A percentile compares a stretch with the other conserved stretches of the same genome.
Evolutionary conservation across 805 yeast species (phyloP).

Genomic region (Yamadazyma sp.): DNA sequence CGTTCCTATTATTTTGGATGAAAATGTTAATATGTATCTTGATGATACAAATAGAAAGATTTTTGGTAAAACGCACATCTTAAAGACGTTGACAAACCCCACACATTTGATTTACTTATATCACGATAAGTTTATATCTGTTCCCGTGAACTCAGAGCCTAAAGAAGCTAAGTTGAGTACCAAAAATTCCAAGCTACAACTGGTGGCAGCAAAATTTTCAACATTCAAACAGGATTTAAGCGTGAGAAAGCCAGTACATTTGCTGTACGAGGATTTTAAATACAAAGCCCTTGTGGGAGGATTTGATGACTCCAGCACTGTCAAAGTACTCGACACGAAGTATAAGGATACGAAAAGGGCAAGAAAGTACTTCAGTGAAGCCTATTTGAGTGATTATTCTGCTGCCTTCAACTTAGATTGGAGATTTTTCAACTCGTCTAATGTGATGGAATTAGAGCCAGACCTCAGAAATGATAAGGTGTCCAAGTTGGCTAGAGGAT

Average conservation of each 20-base stretch:
- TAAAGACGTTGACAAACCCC: conserved; percentile 16
- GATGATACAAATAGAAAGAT: conserved; percentile 12
- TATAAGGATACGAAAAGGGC: conserved; percentile 16
- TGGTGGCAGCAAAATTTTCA: conserved; percentile 7
- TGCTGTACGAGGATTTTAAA: conserved; percentile 12
- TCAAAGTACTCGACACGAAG: conserved; percentile 7
- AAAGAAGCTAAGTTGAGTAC: conserved; percentile 2
- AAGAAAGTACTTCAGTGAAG: conserved; percentile 15
- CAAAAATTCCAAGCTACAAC: background rate
- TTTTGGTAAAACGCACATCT: conserved; percentile 11
- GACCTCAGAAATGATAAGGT: conserved; percentile 16
- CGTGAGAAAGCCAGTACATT: conserved; percentile 4
- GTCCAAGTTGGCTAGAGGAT: conserved; percentile 42
- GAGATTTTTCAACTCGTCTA: conserved; percentile 14
- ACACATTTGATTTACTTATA: conserved; percentile 14
- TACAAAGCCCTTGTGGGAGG: background rate
- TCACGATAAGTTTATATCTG: conserved; percentile 11
- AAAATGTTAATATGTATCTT: conserved; percentile 14
- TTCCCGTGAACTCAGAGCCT: conserved; percentile 12
- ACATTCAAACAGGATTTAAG: conserved; percentile 7
- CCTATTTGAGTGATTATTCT: conserved; percentile 10
- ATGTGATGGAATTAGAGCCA: conserved; percentile 7
- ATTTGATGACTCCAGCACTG: conserved; percentile 6
- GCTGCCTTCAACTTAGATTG: conserved; percentile 12
- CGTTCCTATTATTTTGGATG: conserved; percentile 12